A percentile compares a stretch with the other conserved stretches of the same genome.
Evolutionary conservation across 345 rosid species (phyloP).

Genomic region (Bruguiera sexangula): DNA sequence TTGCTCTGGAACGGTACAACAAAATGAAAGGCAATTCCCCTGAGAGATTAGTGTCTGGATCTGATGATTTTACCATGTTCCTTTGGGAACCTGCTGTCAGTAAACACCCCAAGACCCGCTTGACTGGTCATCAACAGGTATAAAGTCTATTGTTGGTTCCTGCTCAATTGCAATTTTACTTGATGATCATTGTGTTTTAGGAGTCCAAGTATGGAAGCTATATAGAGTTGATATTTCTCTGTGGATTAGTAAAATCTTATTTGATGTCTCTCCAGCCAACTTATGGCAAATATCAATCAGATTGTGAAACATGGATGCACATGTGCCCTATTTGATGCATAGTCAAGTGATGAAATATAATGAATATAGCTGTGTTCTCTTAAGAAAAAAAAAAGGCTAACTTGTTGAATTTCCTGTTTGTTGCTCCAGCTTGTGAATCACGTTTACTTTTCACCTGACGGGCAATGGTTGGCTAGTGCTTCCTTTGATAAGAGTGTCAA

Average conservation of each 20-base stretch:
- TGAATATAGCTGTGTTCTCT: no score
- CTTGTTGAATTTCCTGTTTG: conserved; percentile 8
- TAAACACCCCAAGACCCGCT: conserved; percentile 72
- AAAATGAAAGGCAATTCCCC: conserved; percentile 73
- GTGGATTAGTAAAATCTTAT: no score
- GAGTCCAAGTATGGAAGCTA: background rate
- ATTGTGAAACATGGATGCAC: no score
- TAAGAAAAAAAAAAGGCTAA: no score
- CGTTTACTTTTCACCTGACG: conserved; percentile 93
- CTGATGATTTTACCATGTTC: conserved; percentile 94
- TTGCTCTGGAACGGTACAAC: conserved; percentile 75
- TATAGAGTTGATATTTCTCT: no score
- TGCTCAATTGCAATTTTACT: background rate
- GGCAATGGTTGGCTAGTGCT: conserved; percentile 96
- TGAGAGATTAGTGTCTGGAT: conserved; percentile 93
- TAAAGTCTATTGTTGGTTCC: background rate
- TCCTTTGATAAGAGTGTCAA: conserved; percentile 92
- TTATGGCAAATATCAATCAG: no score
- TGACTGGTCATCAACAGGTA: conserved; percentile 96
- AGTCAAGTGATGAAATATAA: no score
- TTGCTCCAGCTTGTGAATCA: conserved; percentile 83
- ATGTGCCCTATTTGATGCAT: no score
- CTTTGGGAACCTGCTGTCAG: conserved; percentile 89
- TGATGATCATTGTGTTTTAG: background rate
- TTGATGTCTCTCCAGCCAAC: no score